Evolutionary conservation across 768 basidiomycete genomes (phyloP).

Genomic region (Saitozyma sp.): DNA sequence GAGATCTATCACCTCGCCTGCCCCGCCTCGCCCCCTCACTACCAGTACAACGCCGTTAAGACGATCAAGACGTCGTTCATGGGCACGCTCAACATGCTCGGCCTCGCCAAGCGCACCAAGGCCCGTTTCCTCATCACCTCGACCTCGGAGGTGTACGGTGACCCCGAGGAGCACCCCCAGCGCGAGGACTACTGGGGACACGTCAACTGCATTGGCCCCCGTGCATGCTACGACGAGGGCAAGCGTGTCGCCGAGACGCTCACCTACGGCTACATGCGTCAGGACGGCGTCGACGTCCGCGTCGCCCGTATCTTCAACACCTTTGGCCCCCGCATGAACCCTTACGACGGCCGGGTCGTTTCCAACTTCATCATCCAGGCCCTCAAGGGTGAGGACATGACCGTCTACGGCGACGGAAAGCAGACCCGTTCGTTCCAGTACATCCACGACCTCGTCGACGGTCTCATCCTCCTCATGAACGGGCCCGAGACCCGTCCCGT

Average conservation of each 20-base stretch:
- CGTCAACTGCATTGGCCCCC: slow-evolving; percentile 96
- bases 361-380: slow-evolving; percentile 99
- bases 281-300: slow-evolving; percentile 91
- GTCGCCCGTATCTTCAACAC: slow-evolving; percentile 96
- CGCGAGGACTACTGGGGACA: slow-evolving; percentile 96
- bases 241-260: slow-evolving; percentile 98
- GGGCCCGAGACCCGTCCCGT: slow-evolving; percentile 88
- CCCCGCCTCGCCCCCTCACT: slow-evolving; percentile 94
- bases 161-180: slow-evolving; percentile 97
- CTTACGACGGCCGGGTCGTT: slow-evolving; percentile 93
- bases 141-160: slow-evolving; percentile 98
- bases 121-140: slow-evolving; percentile 94
- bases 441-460: slow-evolving; percentile 95
- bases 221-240: slow-evolving; percentile 99
- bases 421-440: slow-evolving; percentile 93
- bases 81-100: slow-evolving; percentile 98
- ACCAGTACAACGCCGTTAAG: slow-evolving; percentile 97
- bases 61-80: slow-evolving; percentile 98
- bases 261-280: slow-evolving; percentile 92
- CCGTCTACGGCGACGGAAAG: slow-evolving; percentile 88
- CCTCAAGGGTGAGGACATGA: slow-evolving; percentile 92
- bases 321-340: slow-evolving; percentile 66
- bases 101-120: slow-evolving; percentile 93
- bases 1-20: slow-evolving; percentile 99
- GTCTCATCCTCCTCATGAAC: slow-evolving; percentile 72